Percentiles rank a stretch among this genome's conserved stretches.
Evolutionary conservation across 768 basidiomycete species (phyloP).

Genomic region (Mycena alexandri): DNA sequence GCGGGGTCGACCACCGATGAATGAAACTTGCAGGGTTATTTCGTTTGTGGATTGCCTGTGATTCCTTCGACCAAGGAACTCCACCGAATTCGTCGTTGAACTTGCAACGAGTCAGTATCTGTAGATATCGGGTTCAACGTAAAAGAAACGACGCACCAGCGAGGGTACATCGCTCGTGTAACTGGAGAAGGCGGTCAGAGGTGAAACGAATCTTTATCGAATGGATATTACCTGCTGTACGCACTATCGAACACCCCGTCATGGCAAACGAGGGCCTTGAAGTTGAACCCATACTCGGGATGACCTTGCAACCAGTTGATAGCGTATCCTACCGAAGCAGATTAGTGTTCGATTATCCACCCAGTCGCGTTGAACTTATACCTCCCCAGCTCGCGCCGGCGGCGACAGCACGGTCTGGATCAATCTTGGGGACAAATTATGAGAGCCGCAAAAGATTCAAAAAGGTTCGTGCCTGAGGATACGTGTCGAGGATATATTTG

Average conservation of each 20-base stretch:
- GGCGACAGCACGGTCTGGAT: constrained; percentile 77
- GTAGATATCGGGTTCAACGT: background rate
- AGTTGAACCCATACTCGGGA: constrained; percentile 87
- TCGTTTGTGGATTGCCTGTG: constrained; percentile 66
- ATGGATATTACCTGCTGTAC: constrained; percentile 69
- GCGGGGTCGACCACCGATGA: constrained; percentile 86
- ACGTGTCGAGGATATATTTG: constrained; percentile 75
- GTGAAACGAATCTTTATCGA: too few relatives aligned
- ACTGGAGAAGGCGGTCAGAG: too few relatives aligned
- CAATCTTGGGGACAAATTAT: constrained; percentile 59
- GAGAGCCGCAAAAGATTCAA: background rate
- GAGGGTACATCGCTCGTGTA: constrained; percentile 90
- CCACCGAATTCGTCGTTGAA: constrained; percentile 92
- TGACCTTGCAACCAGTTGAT: constrained; percentile 95
- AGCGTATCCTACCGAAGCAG: constrained; percentile 1
- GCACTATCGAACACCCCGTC: constrained; percentile 90
- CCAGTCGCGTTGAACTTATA: constrained; percentile 79
- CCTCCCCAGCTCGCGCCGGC: constrained; percentile 91
- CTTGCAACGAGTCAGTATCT: constrained; percentile 50
- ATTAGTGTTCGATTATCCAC: background rate
- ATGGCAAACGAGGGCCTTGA: constrained; percentile 93
- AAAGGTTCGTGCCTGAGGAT: constrained; percentile 68
- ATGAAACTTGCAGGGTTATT: constrained; percentile 88
- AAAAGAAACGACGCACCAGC: constrained; percentile 69
- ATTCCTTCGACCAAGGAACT: constrained; percentile 77